Evolutionary conservation across 805 yeast genomes (phyloP), one percentile per base, ranked within the genome.

Genomic region (Metschnikowia henanensis): DNA sequence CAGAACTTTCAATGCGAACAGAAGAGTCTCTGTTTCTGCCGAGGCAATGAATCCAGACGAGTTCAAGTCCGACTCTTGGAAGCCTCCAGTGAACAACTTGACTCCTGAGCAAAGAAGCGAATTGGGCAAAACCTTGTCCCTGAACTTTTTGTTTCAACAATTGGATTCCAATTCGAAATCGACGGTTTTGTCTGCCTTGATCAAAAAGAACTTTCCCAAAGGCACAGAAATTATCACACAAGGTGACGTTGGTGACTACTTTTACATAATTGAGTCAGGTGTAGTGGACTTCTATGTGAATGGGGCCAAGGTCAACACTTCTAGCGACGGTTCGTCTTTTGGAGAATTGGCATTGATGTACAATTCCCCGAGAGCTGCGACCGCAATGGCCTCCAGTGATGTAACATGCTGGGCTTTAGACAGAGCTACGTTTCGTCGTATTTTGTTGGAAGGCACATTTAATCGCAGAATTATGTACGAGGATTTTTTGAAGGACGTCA

Each of bases 261-360:
- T 92, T 61, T 91, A 90, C 65, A 81, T 91, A 32, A 79, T 91
- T 43, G 97, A 91, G 66, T 65, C 72, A 6, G 99, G 99, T 43
- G 66, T 75, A 2, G 97, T 94, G 44, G 92, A 88, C 50, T 91
- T 82, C 58, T 77, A 75, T 55, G 91, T 86, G 25, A 80, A 88
- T 61, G 85, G 81, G 40, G 62, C 76, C 34, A 77, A 81, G 57
- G 92, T 90, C 30, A 83, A 79, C 60, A 72, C 85, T 1, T 77
- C 87, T n/a, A 84, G 87, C 8, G 81, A 88, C 30, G 97, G 98
- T 6, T 80, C 95, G 4, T 83, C 92, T 35, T 94, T 94, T 66
- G 99, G 99, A 61, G 99, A 94, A 66, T 77, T 94, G 59, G 99
- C 99, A 3, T 76, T 94, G 57, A 90, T 94, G 96, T 92, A 94